phyloP scores from a whole-genome alignment of 2,329 filamentous ascomycete species.

The Penicillium sp. region DNA sequence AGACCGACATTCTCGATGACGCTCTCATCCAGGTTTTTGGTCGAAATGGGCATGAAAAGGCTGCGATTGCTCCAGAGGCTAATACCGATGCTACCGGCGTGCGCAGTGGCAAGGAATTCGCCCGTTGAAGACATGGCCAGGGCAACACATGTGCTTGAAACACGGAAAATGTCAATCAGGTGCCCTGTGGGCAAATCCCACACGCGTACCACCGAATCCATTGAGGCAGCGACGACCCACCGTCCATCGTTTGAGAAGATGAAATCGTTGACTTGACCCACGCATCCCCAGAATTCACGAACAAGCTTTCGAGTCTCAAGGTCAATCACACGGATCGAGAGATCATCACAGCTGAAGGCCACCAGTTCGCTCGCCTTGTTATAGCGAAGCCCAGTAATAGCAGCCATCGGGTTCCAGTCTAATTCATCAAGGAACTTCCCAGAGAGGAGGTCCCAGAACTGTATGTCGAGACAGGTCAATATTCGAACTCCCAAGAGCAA shows the following conservation, averaged over 20 bases:
- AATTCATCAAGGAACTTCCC: conserved; percentile 77
- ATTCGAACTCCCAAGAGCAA: background rate
- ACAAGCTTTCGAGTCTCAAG: conserved; percentile 87
- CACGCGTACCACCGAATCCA: conserved; percentile 75
- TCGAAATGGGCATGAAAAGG: conserved; percentile 84
- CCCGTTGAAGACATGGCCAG: conserved; percentile 86
- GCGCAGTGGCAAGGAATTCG: conserved; percentile 89
- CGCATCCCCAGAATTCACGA: conserved; percentile 85
- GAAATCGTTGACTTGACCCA: conserved; percentile 72
- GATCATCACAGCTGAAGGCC: conserved; percentile 84
- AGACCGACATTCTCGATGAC: conserved; percentile 65
- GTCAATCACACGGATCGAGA: conserved; percentile 84
- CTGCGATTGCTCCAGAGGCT: conserved; percentile 94
- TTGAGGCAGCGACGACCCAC: conserved; percentile 87
- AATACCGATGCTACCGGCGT: conserved; percentile 80
- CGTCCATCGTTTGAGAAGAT: conserved; percentile 89
- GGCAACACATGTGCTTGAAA: conserved; percentile 75
- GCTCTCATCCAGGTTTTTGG: conserved; percentile 76
- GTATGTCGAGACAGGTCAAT: conserved; percentile 2
- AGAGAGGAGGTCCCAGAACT: conserved; percentile 92
- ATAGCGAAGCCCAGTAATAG: conserved; percentile 74
- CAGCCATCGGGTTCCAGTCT: conserved; percentile 75
- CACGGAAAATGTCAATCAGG: conserved; percentile 84
- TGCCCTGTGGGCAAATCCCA: conserved; percentile 97
- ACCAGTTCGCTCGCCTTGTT: conserved; percentile 81